phyloP scores from a whole-genome alignment of 768 basidiomycete species.

The Asterophora lycoperdoides region DNA sequence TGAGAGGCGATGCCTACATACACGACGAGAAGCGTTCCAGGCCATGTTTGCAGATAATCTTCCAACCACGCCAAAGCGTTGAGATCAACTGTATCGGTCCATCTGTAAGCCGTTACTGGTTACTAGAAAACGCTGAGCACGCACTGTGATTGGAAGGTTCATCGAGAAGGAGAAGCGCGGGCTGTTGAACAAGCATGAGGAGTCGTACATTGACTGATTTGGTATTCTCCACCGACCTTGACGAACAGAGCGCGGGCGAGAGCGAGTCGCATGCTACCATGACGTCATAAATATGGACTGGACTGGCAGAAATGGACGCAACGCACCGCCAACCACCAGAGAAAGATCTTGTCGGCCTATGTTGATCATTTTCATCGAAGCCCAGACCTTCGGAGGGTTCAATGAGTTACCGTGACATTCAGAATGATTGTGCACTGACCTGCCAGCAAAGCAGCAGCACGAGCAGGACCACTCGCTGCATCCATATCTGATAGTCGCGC shows the following conservation, averaged over 20 bases:
- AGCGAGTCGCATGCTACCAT: constrained; percentile 85
- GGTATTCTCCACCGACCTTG: constrained; percentile 50
- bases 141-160: constrained; percentile 96
- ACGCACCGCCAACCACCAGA: constrained; percentile 91
- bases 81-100: constrained; percentile 59
- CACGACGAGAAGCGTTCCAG: constrained; percentile 89
- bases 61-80: constrained; percentile 98
- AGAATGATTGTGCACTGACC: constrained; percentile 38
- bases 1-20: constrained; percentile 33
- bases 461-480: constrained; percentile 92
- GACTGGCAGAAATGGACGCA: background rate
- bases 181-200: constrained; percentile 31
- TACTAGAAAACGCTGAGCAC: constrained; percentile 19
- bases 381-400: constrained; percentile 62
- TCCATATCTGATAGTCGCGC: constrained; percentile 94
- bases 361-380: constrained; percentile 86
- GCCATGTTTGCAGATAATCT: constrained; percentile 95
- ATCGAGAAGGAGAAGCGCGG: constrained; percentile 75
- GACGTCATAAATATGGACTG: background rate
- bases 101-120: background rate
- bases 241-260: constrained; percentile 95
- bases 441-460: constrained; percentile 85
- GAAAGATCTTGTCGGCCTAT: constrained; percentile 77
- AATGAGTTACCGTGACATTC: background rate
- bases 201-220: no score